A percentile compares a stretch with the other conserved stretches of the same genome.
Evolutionary conservation across 169 alveolate genomes (phyloP).

Genomic region (Cryptosporidium viatorum): DNA sequence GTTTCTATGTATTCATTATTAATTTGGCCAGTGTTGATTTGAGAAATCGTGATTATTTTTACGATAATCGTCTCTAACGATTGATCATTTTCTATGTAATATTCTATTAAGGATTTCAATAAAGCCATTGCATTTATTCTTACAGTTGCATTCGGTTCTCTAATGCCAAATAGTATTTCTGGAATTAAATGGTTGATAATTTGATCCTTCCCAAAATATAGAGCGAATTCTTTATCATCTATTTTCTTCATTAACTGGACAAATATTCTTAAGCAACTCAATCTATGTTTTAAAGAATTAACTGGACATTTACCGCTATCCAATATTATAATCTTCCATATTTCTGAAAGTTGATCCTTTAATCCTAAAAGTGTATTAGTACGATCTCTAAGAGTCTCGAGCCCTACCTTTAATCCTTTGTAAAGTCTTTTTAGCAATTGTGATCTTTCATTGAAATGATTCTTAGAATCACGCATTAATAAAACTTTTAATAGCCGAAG

Average conservation of each 20-base stretch:
- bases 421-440: slow-evolving; percentile 37
- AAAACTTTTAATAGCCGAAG: slow-evolving; percentile 9
- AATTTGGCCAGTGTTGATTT: neutral
- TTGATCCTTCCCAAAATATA: slow-evolving; percentile 5
- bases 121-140: slow-evolving; percentile 57
- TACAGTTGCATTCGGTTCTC: slow-evolving; percentile 37
- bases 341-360: neutral
- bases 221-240: slow-evolving; percentile 28
- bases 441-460: neutral
- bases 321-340: slow-evolving; percentile 15
- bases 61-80: slow-evolving; percentile 22
- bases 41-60: slow-evolving; percentile 42
- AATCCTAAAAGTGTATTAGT: neutral
- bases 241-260: slow-evolving; percentile 20
- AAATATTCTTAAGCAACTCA: slow-evolving; percentile 47
- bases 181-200: slow-evolving; percentile 52
- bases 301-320: slow-evolving; percentile 52
- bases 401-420: slow-evolving; percentile 29
- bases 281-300: slow-evolving; percentile 50
- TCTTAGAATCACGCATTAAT: neutral
- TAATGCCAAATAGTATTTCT: slow-evolving; percentile 31
- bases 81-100: slow-evolving; percentile 6
- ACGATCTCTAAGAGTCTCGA: slow-evolving; percentile 19
- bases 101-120: slow-evolving; percentile 43
- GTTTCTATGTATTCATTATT: slow-evolving; percentile 12